Evolutionary conservation across 495 filamentous ascomycete species (phyloP).

Genomic region (Xylaria venustula): DNA sequence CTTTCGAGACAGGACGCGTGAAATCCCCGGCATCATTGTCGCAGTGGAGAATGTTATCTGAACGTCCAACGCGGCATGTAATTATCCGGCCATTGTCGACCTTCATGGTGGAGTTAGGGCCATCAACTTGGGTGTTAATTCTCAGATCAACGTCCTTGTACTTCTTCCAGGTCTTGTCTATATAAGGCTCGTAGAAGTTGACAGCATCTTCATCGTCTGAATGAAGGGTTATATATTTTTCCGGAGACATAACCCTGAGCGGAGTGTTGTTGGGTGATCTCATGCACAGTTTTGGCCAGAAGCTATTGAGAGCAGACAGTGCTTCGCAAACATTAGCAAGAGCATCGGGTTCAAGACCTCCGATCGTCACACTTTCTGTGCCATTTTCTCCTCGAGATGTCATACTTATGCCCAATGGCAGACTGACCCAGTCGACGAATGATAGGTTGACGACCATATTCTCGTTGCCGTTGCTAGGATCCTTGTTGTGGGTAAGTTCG

Average conservation of each 20-base stretch:
- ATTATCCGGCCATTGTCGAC: conserved; percentile 18
- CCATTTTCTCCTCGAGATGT: conserved; percentile 21
- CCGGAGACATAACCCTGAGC: conserved; percentile 36
- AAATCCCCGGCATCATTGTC: conserved; percentile 37
- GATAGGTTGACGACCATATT: conserved; percentile 36
- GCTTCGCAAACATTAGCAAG: conserved; percentile 30
- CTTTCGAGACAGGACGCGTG: conserved; percentile 30
- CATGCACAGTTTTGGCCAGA: conserved; percentile 35
- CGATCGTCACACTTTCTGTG: conserved; percentile 41
- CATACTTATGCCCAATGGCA: conserved; percentile 33
- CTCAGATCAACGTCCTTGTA: conserved; percentile 28
- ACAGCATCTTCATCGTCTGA: conserved; percentile 17
- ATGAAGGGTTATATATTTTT: conserved; percentile 41
- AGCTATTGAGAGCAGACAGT: conserved; percentile 24
- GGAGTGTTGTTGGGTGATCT: conserved; percentile 26
- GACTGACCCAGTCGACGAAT: conserved; percentile 44
- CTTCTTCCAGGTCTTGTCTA: conserved; percentile 33
- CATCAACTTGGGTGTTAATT: conserved; percentile 33
- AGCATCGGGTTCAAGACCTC: conserved; percentile 41
- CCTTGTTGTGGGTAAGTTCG: conserved; percentile 32
- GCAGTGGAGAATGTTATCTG: conserved; percentile 27
- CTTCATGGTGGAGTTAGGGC: conserved; percentile 21
- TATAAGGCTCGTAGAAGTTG: conserved; percentile 34
- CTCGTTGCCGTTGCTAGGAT: conserved; percentile 27
- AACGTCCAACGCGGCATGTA: conserved; percentile 6